These are phyloP conservation scores for Maudiozyma barnettii DNA, from an alignment of 805 yeast species.

Conservation along the genomic window DNA sequence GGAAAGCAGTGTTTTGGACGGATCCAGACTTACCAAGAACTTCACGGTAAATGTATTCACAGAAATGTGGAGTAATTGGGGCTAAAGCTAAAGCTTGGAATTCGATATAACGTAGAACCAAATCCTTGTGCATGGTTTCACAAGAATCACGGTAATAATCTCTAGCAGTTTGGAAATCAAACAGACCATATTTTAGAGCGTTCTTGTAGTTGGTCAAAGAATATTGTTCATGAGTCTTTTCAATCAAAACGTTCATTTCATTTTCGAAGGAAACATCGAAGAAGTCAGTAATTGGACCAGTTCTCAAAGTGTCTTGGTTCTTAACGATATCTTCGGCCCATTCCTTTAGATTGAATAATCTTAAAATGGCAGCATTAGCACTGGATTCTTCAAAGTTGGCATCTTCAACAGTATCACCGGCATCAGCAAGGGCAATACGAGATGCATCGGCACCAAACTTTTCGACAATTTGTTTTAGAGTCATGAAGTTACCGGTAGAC, in stretches of 20 bases:
- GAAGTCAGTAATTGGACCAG: constrained; percentile 47
- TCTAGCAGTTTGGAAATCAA: constrained; percentile 90
- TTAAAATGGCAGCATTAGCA: constrained; percentile 94
- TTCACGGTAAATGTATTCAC: constrained; percentile 83
- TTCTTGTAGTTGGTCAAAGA: constrained; percentile 68
- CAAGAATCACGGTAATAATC: constrained; percentile 87
- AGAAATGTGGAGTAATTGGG: constrained; percentile 93
- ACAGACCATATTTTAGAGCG: constrained; percentile 84
- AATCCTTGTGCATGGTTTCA: constrained; percentile 68
- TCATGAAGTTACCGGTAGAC: constrained; percentile 94
- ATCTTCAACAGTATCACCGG: constrained; percentile 95
- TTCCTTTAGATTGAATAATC: constrained; percentile 84
- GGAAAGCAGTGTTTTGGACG: constrained; percentile 72
- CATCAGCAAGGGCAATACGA: constrained; percentile 95
- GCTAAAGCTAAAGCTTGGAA: constrained; percentile 74
- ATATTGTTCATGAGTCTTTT: constrained; percentile 63
- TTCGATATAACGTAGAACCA: constrained; percentile 75
- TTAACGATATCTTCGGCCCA: constrained; percentile 80
- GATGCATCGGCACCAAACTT: constrained; percentile 97
- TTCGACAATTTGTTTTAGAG: constrained; percentile 70
- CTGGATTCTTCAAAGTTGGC: constrained; percentile 95
- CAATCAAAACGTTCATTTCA: constrained; percentile 79
- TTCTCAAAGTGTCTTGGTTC: constrained; percentile 43
- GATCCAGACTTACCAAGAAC: constrained; percentile 56
- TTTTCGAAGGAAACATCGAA: constrained; percentile 87